Evolutionary conservation across 1,284 basidiomycete species (phyloP).

Genomic region (Moesziomyces aphidis): DNA sequence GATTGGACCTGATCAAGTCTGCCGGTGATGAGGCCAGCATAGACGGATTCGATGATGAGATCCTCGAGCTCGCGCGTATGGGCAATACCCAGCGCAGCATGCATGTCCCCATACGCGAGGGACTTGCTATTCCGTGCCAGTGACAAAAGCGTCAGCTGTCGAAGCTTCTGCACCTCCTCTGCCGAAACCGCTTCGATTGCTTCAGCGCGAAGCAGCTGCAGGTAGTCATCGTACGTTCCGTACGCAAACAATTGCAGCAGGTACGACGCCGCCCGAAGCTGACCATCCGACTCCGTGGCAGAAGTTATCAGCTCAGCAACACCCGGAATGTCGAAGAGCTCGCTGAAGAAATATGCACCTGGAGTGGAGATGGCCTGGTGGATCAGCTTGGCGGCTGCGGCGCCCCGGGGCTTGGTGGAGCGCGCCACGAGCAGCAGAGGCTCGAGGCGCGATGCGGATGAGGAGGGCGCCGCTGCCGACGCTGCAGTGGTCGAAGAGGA

Average conservation of each 20-base stretch:
- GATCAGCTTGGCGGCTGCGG: slow-evolving; percentile 87
- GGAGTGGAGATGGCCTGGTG: slow-evolving; percentile 86
- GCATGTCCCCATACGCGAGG: slow-evolving; percentile 34
- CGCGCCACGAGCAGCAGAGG: slow-evolving; percentile 83
- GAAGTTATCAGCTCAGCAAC: slow-evolving; percentile 74
- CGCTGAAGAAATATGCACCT: slow-evolving; percentile 89
- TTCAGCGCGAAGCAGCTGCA: background rate
- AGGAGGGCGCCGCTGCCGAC: slow-evolving; percentile 5
- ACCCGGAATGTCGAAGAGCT: slow-evolving; percentile 82
- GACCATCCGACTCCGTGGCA: slow-evolving; percentile 32
- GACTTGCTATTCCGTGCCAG: slow-evolving; percentile 30
- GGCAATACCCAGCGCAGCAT: slow-evolving; percentile 59
- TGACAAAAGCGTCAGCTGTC: slow-evolving; percentile 88
- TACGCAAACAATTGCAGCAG: slow-evolving; percentile 89
- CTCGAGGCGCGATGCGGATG: slow-evolving; percentile 70
- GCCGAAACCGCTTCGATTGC: slow-evolving; percentile 71
- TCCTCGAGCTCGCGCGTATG: slow-evolving; percentile 81
- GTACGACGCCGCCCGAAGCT: slow-evolving; percentile 29
- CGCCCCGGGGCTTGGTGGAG: slow-evolving; percentile 85
- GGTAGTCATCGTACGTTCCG: slow-evolving; percentile 79
- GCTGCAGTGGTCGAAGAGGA: slow-evolving; percentile 9
- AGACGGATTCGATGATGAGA: slow-evolving; percentile 93
- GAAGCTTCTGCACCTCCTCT: slow-evolving; percentile 84
- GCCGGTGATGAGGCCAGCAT: slow-evolving; percentile 85
- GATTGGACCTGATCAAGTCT: slow-evolving; percentile 90